Base-by-base conservation (phyloP, 176 grass and related monocot genomes). In the Urochloa ruziziensis region DNA sequence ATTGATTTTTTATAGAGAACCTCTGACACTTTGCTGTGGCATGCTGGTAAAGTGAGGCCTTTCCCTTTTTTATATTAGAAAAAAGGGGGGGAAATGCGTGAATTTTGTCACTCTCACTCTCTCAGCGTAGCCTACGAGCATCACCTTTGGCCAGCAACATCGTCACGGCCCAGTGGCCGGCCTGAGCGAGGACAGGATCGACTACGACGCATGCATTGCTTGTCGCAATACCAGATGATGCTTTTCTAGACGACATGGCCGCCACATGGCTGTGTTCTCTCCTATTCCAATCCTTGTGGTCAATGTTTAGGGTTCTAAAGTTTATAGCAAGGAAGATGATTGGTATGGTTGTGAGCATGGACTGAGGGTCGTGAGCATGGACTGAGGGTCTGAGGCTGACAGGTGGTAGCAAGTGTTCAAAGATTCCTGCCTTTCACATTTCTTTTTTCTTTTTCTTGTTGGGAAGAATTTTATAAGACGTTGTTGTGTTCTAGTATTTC, bases 81-180 rank as follows among this genome's bases (percentile, higher is more conserved):
- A 44, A 15, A 47, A 30, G 17, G 48, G 12, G 1, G 2, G 16
- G 15, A 5, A 70, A 70, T 27, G 10, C 19, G 15, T 42, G 69
- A 3, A 7, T 65, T 16, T 2, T 42, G 57, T 78, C 78, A 5
- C 78, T 46, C 46, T 90, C 88, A 14, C 78, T 3, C 78, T 46
- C 46, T 90, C 88, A 14, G 72, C 11, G 75, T 89, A 57, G 66
- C 56, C 78, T 47, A 36, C 78, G 82, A 51, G 62, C 21, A n/a
- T 77, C 25, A 53, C 63, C 81, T 70, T 49, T 73, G 47, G 79
- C 71, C 65, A 54, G 64, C 77, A 76, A 25, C 76, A 7, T 70
- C 42, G 76, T 80, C 36, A 40, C 67, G 47, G 7, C 11, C 56
- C 1, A 28, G 62, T 80, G 43, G 13, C 10, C 48, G 67, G 29